Evolutionary conservation across 768 basidiomycete species (phyloP), one percentile per base, ranked within the genome.

Genomic region (Tulasnella sp.): DNA sequence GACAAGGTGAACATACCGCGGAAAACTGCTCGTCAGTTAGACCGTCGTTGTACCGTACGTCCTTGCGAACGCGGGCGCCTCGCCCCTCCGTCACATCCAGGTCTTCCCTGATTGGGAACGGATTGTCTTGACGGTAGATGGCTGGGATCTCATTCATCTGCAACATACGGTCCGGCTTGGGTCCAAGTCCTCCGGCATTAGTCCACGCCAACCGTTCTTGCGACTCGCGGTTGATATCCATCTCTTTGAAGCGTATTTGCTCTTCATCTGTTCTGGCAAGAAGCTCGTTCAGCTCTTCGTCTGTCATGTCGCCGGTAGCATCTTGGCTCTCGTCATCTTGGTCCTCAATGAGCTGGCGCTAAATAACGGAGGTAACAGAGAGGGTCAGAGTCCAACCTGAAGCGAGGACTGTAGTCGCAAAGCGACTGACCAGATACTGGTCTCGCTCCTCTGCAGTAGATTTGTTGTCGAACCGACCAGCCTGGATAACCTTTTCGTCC

Each of bases 401-500:
- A 45, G 25, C 25, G 48, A 52, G 52, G 25, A 22, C 21, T 11
- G 17, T 12, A 30, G 54, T 11, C 25, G 19, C n/a, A 46, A 41
- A 22, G 44, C 41, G n/a, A 72, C 84, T 64, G 66, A 91, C 89
- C 73, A 97, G 73, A 64, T 94, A 86, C 68, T 92, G 91, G 70
- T 99, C 94, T 65, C 96, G 92, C 70, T 99, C 96, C 69, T 94
- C 92, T 64, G 92, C 88, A 2, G 92, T 94, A 21, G 93, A 94
- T 73, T 94, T 94, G 73, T 98, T 94, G 70, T 99, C 96, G 73
- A 97, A 97, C 48, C 92, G 91, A 77, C 94, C 94, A 54, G 92
- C 92, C 74, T 97, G 94, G 67, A 97, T 97, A 73, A 96, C 94
- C 71, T 99, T 98, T 74, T 94, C 92, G 70, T 99, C 96, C 67